These are phyloP conservation scores for Sophora flavescens DNA, from an alignment of 306 rosid species.

Conservation along the genomic window DNA sequence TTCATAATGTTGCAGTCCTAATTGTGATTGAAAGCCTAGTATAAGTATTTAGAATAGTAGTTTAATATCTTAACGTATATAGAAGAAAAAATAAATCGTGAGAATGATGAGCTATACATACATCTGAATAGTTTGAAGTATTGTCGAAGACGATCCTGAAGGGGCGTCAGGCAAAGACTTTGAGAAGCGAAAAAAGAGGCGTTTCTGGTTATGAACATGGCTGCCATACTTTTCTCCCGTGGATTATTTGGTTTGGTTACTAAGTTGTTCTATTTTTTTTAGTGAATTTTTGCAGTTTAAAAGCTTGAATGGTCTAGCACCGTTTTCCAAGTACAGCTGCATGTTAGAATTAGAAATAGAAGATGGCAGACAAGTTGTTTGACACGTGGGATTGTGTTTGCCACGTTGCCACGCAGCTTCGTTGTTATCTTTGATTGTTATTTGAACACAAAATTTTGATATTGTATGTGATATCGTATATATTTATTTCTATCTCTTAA, in stretches of 20 bases:
- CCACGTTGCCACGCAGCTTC: slow-evolving; percentile 11
- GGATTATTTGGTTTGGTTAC: neutral
- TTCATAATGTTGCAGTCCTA: too few relatives aligned
- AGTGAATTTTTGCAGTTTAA: slow-evolving; percentile 7
- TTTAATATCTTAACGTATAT: too few relatives aligned
- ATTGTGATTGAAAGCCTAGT: too few relatives aligned
- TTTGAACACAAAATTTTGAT: too few relatives aligned
- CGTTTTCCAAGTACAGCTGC: neutral
- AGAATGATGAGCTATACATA: neutral
- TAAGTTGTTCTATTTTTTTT: neutral
- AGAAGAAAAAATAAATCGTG: neutral
- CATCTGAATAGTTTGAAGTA: slow-evolving; percentile 55
- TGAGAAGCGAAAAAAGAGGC: slow-evolving; percentile 56
- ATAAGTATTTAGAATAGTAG: too few relatives aligned
- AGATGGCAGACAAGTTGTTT: slow-evolving; percentile 25
- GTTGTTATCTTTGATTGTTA: neutral
- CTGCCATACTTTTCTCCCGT: slow-evolving; percentile 55
- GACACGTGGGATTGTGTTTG: slow-evolving; percentile 14
- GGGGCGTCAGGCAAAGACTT: slow-evolving; percentile 56
- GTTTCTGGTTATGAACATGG: slow-evolving; percentile 52
- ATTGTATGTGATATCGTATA: too few relatives aligned
- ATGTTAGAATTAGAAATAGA: slow-evolving; percentile 9
- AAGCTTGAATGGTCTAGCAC: slow-evolving; percentile 23
- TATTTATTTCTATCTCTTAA: too few relatives aligned
- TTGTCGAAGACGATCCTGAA: slow-evolving; percentile 54